phyloP scores from a whole-genome alignment of 306 rosid species.

The Hippophae gyantsensis region DNA sequence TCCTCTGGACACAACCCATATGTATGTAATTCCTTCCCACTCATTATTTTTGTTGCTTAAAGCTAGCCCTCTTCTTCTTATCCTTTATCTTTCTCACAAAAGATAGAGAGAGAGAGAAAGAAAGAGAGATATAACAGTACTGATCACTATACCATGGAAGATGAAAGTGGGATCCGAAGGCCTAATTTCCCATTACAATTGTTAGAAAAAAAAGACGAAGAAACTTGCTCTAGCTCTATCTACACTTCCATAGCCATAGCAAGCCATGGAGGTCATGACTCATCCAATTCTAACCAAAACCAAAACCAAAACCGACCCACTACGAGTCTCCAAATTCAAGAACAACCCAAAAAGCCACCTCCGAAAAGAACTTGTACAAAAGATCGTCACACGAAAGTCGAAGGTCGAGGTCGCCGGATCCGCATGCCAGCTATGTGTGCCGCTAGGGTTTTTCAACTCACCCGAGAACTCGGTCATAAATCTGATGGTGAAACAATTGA shows the following conservation, averaged over 20 bases:
- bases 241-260: conserved; percentile 49
- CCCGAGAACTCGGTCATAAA: conserved; percentile 73
- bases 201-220: conserved; percentile 74
- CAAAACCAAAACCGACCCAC: background rate
- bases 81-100: conserved; percentile 5
- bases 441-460: conserved; percentile 77
- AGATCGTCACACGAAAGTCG: conserved; percentile 87
- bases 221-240: conserved; percentile 51
- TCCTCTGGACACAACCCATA: too few relatives aligned
- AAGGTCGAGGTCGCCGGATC: conserved; percentile 84
- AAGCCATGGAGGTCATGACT: conserved; percentile 22
- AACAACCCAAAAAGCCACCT: conserved; percentile 51
- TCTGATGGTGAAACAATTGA: conserved; percentile 84
- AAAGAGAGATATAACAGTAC: conserved; percentile 28
- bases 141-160: background rate
- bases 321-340: conserved; percentile 1
- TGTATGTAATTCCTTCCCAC: conserved; percentile 59
- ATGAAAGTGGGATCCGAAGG: background rate
- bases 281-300: conserved; percentile 8
- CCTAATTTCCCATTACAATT: conserved; percentile 80
- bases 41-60: conserved; percentile 87
- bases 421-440: conserved; percentile 92
- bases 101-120: background rate
- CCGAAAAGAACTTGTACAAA: conserved; percentile 73
- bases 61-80: conserved; percentile 26